Base-by-base conservation (phyloP, 305 asterid genomes). In the Fraxinus greggii region DNA sequence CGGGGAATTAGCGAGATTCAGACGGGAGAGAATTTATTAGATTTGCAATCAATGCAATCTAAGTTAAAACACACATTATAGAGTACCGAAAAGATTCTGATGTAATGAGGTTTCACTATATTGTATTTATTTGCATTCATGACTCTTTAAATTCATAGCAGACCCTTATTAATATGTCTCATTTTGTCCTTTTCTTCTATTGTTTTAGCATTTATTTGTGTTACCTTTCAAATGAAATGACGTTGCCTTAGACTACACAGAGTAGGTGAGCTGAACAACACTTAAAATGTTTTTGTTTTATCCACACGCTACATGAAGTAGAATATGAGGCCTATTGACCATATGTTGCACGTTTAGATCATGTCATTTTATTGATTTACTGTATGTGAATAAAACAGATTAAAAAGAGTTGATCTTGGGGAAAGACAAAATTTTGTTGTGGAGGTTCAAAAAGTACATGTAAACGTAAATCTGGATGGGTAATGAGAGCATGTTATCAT, bases 151-250 rank as follows among this genome's bases (percentile, higher is more conserved):
- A 29, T 69, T 76, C 28, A 59, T 23, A 17, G 23, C 28, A 80
- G 10, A 36, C 12, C 31, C 31, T 19, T 2, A 29, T 48, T 78
- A 56, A n/a, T 36, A 26, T 26, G 2, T 23, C 33, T 72, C 78
- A 24, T 35, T 48, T 75, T 67, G 81, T 9, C 72, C 17, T 31
- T 40, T 31, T 75, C 78, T 72, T 75, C 72, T 51, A 2, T 75
- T 48, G 42, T 48, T 45, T 72, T 45, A n/a, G 21, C 42, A 36
- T 21, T 73, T 21, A 32, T 81, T 29, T 79, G 24, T 79, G 82
- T 45, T 51, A 61, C 70, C 17, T 75, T 29, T 54, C 54, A 38
- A 31, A 75, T 65, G 61, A 33, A 24, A 36, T 33, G 75, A 63
- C 17, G 21, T 45, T 48, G 59, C 19, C 56, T 45, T 45, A 45